These are phyloP conservation scores for Linum tenue DNA, from an alignment of 345 rosid genomes.

Conservation along the genomic window DNA sequence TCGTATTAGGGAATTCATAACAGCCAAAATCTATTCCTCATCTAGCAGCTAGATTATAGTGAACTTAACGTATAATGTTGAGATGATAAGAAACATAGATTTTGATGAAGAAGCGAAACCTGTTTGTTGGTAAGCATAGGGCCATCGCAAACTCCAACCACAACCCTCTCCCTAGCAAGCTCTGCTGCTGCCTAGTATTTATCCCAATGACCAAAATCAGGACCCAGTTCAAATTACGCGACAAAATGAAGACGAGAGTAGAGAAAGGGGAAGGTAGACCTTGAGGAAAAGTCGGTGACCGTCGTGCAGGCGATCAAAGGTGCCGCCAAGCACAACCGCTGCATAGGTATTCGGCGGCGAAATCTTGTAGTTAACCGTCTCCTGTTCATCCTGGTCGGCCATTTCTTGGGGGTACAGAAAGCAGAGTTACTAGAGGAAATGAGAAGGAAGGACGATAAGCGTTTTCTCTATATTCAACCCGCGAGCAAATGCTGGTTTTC, in stretches of 20 bases:
- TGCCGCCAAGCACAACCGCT: neutral
- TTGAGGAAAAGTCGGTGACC: neutral
- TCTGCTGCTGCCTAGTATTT: neutral
- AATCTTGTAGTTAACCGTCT: neutral
- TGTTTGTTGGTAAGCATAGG: neutral
- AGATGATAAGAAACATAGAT: neutral
- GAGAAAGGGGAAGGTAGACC: neutral
- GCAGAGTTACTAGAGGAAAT: neutral
- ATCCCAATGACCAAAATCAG: neutral
- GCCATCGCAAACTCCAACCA: slow-evolving; percentile 1
- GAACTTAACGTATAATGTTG: too few relatives aligned
- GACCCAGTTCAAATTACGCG: neutral
- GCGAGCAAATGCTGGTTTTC: too few relatives aligned
- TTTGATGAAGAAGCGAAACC: neutral
- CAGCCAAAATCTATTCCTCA: too few relatives aligned
- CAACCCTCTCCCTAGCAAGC: slow-evolving; percentile 1
- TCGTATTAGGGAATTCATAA: neutral
- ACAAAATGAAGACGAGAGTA: neutral
- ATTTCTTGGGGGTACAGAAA: neutral
- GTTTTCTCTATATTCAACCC: too few relatives aligned
- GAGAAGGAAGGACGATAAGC: too few relatives aligned
- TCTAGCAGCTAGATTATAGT: too few relatives aligned
- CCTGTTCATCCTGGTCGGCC: neutral
- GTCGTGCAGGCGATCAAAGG: neutral
- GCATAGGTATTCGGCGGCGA: neutral